Percentiles rank a stretch among this genome's conserved stretches.
phyloP scores from a whole-genome alignment of 2,329 filamentous ascomycete genomes.

The Aureobasidium mangrovei region DNA sequence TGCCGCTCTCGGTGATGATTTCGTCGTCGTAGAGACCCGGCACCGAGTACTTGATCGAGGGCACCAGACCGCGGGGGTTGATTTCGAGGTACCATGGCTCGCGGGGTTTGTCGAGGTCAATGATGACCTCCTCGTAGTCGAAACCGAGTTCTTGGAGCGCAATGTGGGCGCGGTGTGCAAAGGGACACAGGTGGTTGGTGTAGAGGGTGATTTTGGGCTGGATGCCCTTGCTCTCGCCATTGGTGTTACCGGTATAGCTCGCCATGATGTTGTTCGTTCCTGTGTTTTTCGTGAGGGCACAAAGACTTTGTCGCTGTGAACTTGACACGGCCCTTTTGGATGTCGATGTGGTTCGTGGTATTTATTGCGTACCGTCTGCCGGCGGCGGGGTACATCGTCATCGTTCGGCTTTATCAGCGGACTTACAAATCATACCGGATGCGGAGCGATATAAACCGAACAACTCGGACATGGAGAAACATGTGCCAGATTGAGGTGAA shows the following conservation, averaged over 20 bases:
- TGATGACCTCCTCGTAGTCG: slow-evolving; percentile 35
- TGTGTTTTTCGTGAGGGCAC: no score
- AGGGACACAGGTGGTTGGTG: slow-evolving; percentile 62
- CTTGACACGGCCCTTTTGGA: no score
- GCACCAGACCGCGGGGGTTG: slow-evolving; percentile 70
- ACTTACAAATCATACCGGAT: no score
- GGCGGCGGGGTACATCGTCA: no score
- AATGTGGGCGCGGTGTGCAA: slow-evolving; percentile 57
- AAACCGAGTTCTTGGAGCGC: slow-evolving; percentile 27
- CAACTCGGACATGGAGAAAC: no score
- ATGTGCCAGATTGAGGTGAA: no score
- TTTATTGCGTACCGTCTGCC: no score
- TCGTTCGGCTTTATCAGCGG: no score
- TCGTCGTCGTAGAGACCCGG: slow-evolving; percentile 39
- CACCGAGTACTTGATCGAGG: slow-evolving; percentile 54
- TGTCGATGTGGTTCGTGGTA: no score
- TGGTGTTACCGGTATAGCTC: slow-evolving; percentile 18
- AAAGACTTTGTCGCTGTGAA: no score
- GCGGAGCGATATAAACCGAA: no score
- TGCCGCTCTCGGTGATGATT: slow-evolving; percentile 63
- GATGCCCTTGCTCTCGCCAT: slow-evolving; percentile 19
- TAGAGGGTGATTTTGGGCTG: slow-evolving; percentile 54
- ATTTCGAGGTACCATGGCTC: slow-evolving; percentile 66
- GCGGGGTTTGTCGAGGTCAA: slow-evolving; percentile 61
- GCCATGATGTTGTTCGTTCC: background rate